Evolutionary conservation across 225 moss, liverwort and hornwort genomes (phyloP).

Genomic region (Asterella californica): DNA sequence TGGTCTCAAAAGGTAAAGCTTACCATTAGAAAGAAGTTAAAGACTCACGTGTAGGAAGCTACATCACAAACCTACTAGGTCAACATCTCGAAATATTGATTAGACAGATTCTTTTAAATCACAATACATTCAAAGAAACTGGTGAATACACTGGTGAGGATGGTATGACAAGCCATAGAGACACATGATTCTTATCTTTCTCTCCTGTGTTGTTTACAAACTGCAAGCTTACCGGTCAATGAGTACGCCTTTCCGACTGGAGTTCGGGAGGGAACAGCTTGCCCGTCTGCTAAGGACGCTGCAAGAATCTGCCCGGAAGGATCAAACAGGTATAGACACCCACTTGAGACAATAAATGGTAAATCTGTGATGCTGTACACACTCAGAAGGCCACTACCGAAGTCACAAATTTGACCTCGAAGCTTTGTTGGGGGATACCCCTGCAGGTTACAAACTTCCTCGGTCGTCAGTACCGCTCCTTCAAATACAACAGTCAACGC

Average conservation of each 20-base stretch:
- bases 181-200: not conserved
- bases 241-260: constrained; percentile 85
- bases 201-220: not conserved
- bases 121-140: too few relatives aligned
- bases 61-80: not conserved
- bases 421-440: constrained; percentile 63
- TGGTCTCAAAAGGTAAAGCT: not conserved
- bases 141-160: too few relatives aligned
- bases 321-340: constrained; percentile 83
- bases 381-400: constrained; percentile 73
- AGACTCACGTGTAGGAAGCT: not conserved
- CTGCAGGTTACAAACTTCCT: constrained; percentile 72
- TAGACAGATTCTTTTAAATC: not conserved
- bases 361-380: constrained; percentile 73
- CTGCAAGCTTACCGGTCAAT: constrained; percentile 52
- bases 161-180: too few relatives aligned
- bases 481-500: constrained; percentile 79
- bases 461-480: constrained; percentile 67
- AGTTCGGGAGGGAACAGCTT: constrained; percentile 56
- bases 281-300: constrained; percentile 61
- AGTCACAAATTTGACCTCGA: constrained; percentile 71
- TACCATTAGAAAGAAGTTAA: not conserved
- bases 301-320: constrained; percentile 77
- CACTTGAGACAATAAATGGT: constrained; percentile 71
- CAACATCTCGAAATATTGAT: not conserved